These are phyloP conservation scores for Platismatia glauca DNA, from an alignment of 495 filamentous ascomycete genomes.

Conservation along the genomic window DNA sequence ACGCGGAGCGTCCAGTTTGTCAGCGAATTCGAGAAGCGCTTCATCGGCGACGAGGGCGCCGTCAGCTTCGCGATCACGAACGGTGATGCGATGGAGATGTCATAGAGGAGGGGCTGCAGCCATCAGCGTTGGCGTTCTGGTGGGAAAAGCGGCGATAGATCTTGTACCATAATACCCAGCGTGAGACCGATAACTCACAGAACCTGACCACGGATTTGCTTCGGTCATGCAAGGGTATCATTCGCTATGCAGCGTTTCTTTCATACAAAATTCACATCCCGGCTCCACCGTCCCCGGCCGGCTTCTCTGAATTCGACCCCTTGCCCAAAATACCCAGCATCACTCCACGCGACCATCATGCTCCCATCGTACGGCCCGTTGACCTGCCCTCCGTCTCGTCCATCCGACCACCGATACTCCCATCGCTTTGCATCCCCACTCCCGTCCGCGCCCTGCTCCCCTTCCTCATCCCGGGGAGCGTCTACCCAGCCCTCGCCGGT, in stretches of 20 bases:
- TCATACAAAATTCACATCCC: slow-evolving; percentile 53
- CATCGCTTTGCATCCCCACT: slow-evolving; percentile 48
- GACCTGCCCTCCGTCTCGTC: slow-evolving; percentile 64
- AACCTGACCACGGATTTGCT: neutral
- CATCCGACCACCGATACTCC: slow-evolving; percentile 90
- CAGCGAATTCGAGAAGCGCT: slow-evolving; percentile 76
- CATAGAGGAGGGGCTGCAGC: slow-evolving; percentile 21
- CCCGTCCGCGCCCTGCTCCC: slow-evolving; percentile 22
- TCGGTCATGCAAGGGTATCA: neutral
- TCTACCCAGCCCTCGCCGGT: slow-evolving; percentile 90
- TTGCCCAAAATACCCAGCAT: slow-evolving; percentile 88
- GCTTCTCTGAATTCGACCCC: slow-evolving; percentile 74
- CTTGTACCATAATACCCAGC: slow-evolving; percentile 17
- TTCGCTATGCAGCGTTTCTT: slow-evolving; percentile 3
- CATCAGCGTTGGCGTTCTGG: slow-evolving; percentile 16
- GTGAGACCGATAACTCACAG: neutral
- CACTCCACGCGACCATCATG: slow-evolving; percentile 81
- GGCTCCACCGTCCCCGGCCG: slow-evolving; percentile 47
- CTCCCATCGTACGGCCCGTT: slow-evolving; percentile 80
- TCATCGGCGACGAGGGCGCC: slow-evolving; percentile 77
- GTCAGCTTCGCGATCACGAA: slow-evolving; percentile 63
- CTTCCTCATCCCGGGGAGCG: slow-evolving; percentile 28
- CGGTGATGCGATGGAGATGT: slow-evolving; percentile 79
- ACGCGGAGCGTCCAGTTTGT: slow-evolving; percentile 83
- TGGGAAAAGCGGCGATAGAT: slow-evolving; percentile 14